These are phyloP conservation scores for Blastocystis sp. DNA, from an alignment of 352 stramenopile species.

Conservation along the genomic window DNA sequence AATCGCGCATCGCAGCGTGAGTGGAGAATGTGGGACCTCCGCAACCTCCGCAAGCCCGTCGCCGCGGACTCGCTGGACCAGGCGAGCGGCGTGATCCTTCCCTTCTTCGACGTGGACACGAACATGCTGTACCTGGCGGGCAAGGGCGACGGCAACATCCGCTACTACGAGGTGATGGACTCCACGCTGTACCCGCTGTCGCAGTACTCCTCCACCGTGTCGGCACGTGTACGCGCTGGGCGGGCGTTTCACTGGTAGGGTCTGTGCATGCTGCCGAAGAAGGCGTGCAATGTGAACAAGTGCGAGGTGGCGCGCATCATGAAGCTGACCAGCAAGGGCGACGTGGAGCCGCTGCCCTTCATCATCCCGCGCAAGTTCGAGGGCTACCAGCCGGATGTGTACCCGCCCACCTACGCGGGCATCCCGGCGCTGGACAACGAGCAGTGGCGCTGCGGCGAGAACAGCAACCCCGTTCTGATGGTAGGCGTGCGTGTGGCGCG, in stretches of 20 bases:
- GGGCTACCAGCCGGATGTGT: conserved; percentile 99
- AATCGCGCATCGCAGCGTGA: conserved; percentile 92
- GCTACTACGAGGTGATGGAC: conserved; percentile 96
- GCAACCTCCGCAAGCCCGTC: conserved; percentile 78
- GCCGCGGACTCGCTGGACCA: conserved; percentile 81
- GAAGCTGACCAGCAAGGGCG: conserved; percentile 90
- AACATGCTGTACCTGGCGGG: conserved; percentile 96
- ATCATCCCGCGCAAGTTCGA: conserved; percentile 94
- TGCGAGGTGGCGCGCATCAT: conserved; percentile 93
- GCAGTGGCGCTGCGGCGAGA: conserved; percentile 91
- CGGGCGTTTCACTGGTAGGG: conserved; percentile 85
- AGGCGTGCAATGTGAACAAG: conserved; percentile 94
- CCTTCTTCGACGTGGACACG: conserved; percentile 97
- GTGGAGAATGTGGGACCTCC: conserved; percentile 89
- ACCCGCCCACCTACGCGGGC: conserved; percentile 91
- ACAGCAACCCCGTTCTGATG: conserved; percentile 85
- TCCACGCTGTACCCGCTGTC: conserved; percentile 88
- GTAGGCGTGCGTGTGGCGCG: neutral
- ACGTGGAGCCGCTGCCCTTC: conserved; percentile 92
- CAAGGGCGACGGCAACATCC: conserved; percentile 98
- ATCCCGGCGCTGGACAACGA: conserved; percentile 91
- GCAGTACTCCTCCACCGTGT: conserved; percentile 91
- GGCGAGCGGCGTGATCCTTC: conserved; percentile 96
- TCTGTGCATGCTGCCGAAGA: conserved; percentile 97
- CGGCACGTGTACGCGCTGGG: conserved; percentile 76